Evolutionary conservation across 208 protist species (phyloP), one percentile per base, ranked within the genome.

Genomic region (Trypanosoma cruzi): DNA sequence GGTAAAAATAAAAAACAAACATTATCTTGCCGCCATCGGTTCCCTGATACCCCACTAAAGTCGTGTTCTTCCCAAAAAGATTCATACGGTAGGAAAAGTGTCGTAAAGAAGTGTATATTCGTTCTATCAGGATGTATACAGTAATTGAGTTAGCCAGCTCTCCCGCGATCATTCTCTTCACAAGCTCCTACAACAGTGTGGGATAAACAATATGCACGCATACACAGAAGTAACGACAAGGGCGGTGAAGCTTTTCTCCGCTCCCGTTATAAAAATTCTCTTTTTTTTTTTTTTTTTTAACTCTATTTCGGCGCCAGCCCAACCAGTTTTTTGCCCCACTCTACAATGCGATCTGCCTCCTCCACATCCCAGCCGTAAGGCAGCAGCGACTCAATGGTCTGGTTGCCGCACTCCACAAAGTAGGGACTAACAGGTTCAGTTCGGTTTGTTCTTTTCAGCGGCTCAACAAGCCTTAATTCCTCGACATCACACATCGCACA

Each of bases 391-490:
- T 57, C 55, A 29, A 69, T 48, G 28, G 91, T 90, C 60, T 92
- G 84, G 46, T 94, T 83, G 0, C 77, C 62, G 65, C 91, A 96
- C 70, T 96, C 88, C 8, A 86, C 88, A 72, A 96, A 96, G 76
- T 94, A 96, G 5, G 85, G 88, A 52, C 79, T 86, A 40, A 96
- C 84, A 22, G 59, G n/a, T 32, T 49, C 31, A 4, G 64, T 75
- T 44, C 63, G 42, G 14, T 56, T 34, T 20, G 31, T 6, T 24
- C 57, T 56, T 16, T 55, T 26, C 18, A 48, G 50, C 37, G 81
- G 81, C 0, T 60, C 49, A 18, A 94, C 84, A 46, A 89, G 80
- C 57, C 84, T 80, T 37, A 96, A 75, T 71, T 94, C 88, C 36
- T 87, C 78, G 26, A 68, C 72, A 60, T 84, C 82, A 66, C 88